Conservation (phyloP, 768 basidiomycete species). For the Phaeotremella fagi region DNA sequence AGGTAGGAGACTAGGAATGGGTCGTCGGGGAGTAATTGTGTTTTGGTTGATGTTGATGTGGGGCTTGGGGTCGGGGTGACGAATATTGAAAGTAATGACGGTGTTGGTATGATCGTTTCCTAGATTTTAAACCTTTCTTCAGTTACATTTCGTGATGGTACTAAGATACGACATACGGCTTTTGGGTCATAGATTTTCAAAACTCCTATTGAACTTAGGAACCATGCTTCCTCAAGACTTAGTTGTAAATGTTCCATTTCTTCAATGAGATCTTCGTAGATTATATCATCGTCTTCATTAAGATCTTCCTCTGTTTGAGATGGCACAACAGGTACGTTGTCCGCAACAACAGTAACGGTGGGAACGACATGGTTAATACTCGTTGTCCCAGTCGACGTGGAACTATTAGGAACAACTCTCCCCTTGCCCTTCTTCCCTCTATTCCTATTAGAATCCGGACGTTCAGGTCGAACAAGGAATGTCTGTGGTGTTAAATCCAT, state of each 20-base stretch:
- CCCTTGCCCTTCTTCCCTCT: constrained; percentile 33
- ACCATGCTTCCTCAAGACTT: constrained; percentile 82
- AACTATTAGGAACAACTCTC: background rate
- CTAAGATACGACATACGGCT: constrained; percentile 56
- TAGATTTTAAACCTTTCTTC: background rate
- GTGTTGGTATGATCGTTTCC: constrained; percentile 52
- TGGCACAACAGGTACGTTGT: constrained; percentile 28
- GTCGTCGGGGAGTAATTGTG: constrained; percentile 61
- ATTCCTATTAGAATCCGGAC: constrained; percentile 41
- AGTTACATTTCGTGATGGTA: background rate
- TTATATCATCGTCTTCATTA: constrained; percentile 44
- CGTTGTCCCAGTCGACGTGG: background rate
- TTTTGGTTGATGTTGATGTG: constrained; percentile 21
- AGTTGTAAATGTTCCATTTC: constrained; percentile 88
- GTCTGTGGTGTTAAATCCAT: constrained; percentile 41
- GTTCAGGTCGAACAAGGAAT: constrained; percentile 43
- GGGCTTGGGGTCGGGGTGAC: constrained; percentile 24
- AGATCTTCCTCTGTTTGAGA: constrained; percentile 20
- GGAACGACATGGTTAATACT: constrained; percentile 50
- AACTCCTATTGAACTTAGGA: constrained; percentile 79
- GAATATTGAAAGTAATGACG: constrained; percentile 49
- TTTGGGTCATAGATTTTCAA: constrained; percentile 63
- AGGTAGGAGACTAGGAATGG: constrained; percentile 87
- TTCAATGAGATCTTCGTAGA: constrained; percentile 57
- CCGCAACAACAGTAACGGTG: constrained; percentile 46